Percentiles rank a stretch among this genome's conserved stretches.
Evolutionary conservation across 2,329 filamentous ascomycete species (phyloP).

Genomic region (Calonectria henricotiae): DNA sequence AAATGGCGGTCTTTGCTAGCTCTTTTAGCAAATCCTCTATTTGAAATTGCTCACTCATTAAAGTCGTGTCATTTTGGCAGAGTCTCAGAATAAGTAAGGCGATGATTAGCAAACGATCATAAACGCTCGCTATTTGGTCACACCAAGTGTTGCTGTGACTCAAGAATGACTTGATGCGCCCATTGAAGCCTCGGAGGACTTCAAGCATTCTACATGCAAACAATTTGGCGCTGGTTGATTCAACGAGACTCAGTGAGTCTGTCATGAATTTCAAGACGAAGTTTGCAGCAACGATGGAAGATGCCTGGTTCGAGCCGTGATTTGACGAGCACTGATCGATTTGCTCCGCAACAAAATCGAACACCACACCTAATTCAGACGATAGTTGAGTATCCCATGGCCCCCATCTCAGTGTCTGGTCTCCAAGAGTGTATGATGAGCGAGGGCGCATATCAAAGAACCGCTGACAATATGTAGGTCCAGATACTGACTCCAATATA

Average conservation of each 20-base stretch:
- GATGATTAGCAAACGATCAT: constrained; percentile 55
- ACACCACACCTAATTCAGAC: constrained; percentile 74
- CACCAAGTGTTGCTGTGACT: constrained; percentile 26
- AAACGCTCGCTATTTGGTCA: constrained; percentile 48
- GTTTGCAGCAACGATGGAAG: constrained; percentile 55
- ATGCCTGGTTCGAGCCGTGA: constrained; percentile 36
- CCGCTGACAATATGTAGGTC: constrained; percentile 51
- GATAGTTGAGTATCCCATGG: constrained; percentile 73
- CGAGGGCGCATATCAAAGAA: constrained; percentile 55
- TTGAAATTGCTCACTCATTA: constrained; percentile 60
- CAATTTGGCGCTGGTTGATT: constrained; percentile 56
- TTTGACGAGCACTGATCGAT: constrained; percentile 46
- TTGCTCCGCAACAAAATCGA: constrained; percentile 72
- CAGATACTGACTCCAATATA: constrained; percentile 61
- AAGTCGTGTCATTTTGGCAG: constrained; percentile 58
- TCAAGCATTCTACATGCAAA: constrained; percentile 65
- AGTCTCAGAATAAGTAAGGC: constrained; percentile 61
- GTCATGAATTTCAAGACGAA: constrained; percentile 69
- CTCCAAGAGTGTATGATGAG: constrained; percentile 65
- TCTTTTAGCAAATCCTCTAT: constrained; percentile 68
- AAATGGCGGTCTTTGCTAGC: constrained; percentile 59
- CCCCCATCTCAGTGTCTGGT: constrained; percentile 69
- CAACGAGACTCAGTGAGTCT: constrained; percentile 60
- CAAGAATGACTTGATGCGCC: constrained; percentile 50
- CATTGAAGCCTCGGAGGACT: constrained; percentile 61